phyloP scores from a whole-genome alignment of 176 grass and related monocot genomes.

The Poa pratensis region DNA sequence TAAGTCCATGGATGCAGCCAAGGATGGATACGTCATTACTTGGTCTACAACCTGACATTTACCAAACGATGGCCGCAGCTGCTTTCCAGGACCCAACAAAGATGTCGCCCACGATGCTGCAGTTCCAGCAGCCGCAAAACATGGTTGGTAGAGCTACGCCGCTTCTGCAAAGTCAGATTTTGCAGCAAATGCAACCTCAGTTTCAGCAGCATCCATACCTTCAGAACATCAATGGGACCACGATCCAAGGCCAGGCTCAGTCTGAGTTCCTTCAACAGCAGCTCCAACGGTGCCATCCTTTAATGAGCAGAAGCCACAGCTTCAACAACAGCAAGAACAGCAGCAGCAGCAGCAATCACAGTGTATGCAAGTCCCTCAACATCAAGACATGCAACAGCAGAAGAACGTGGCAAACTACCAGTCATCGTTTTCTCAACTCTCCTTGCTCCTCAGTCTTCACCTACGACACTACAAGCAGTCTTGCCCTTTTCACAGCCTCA shows the following conservation, averaged over 20 bases:
- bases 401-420: conserved; percentile 61
- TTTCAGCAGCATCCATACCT: conserved; percentile 66
- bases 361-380: conserved; percentile 62
- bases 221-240: conserved; percentile 52
- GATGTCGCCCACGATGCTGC: conserved; percentile 68
- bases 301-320: conserved; percentile 63
- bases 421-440: conserved; percentile 55
- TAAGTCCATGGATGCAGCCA: conserved; percentile 84
- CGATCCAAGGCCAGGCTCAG: conserved; percentile 63
- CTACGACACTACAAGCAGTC: conserved; percentile 49
- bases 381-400: conserved; percentile 77
- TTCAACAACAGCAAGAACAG: conserved; percentile 49
- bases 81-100: conserved; percentile 64
- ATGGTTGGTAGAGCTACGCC: conserved; percentile 48
- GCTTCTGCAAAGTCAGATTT: conserved; percentile 66
- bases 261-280: conserved; percentile 71
- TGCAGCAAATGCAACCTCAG: conserved; percentile 69
- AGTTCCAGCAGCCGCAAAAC: conserved; percentile 81
- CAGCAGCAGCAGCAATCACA: conserved; percentile 60
- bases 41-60: conserved; percentile 74
- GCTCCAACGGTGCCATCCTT: conserved; percentile 49
- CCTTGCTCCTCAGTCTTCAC: conserved; percentile 47
- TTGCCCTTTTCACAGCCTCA: conserved; percentile 66
- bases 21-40: conserved; percentile 68
- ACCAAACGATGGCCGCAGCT: conserved; percentile 63